phyloP scores from a whole-genome alignment of 179 eudicot genomes.

The Heliamphora pulchella region DNA sequence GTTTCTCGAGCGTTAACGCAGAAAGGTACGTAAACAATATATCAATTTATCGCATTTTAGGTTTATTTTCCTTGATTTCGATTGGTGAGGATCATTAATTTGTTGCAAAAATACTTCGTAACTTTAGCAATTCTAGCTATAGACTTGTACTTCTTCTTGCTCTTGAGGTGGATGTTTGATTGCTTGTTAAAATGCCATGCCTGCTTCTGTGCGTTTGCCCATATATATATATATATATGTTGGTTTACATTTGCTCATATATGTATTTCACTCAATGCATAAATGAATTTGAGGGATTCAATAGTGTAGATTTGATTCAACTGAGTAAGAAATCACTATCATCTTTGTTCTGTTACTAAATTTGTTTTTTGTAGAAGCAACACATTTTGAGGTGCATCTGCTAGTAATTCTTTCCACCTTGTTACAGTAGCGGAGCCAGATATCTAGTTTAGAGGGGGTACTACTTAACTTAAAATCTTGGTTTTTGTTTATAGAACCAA shows the following conservation, averaged over 20 bases:
- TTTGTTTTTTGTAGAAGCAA: neutral
- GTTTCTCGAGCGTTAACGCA: conserved; percentile 24
- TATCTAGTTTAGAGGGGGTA: too few relatives aligned
- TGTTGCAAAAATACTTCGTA: too few relatives aligned
- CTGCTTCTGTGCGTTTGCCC: too few relatives aligned
- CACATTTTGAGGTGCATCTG: neutral
- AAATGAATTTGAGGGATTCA: neutral
- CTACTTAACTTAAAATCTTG: too few relatives aligned
- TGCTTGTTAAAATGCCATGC: too few relatives aligned
- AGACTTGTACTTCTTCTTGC: neutral
- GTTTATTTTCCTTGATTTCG: neutral
- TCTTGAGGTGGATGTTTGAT: neutral
- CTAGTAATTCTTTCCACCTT: neutral
- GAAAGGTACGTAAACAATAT: conserved; percentile 34
- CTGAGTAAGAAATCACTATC: neutral
- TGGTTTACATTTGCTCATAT: too few relatives aligned
- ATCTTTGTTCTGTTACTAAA: neutral
- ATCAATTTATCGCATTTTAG: neutral
- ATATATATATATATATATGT: too few relatives aligned
- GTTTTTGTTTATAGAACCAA: too few relatives aligned
- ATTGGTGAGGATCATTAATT: too few relatives aligned
- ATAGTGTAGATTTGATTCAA: neutral
- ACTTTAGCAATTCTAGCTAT: neutral
- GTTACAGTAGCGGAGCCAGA: too few relatives aligned
- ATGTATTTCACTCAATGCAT: neutral